Evolutionary conservation across 108 stramenopile species (phyloP), one percentile per base, ranked within the genome.

Genomic region (Poteriospumella lacustris): DNA sequence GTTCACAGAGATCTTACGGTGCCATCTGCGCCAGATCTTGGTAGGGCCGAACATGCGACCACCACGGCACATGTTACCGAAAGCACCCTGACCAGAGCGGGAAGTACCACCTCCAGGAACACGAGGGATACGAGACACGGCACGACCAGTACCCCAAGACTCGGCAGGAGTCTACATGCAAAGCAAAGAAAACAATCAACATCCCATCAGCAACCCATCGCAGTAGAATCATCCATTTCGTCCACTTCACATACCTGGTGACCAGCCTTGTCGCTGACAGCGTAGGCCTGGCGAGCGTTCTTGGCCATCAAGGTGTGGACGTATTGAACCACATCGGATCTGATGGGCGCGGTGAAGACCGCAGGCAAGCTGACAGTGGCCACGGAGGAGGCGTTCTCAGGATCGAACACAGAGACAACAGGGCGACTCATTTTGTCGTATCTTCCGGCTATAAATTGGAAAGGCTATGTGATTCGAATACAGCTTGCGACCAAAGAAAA

Each of bases 261-360:
- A 78, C 96, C 95, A 68, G 97, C 96, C 62, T 87, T 86, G 84
- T 92, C 89, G 88, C 88, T 89, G 75, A 97, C 96, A 78, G 95
- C 94, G 88, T 95, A 99, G 42, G 97, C 95, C 86, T 99, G 97
- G 86, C 97, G 94, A 76, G 90, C 75, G 92, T 99, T 99, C 95
- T 99, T 99, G 93, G 92, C 92, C 92, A 99, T 94, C 92, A 96
- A 92, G 81, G 92, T 94, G 90, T 97, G 96, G 38, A 99, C 97
- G 81, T 94, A 96, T 76, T 95, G 92, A 78, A 99, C 96, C 68
- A 99, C 86, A 86, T 99, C 97, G 52, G 95, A 90, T 87, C 97
- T 94, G 83, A 99, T 91, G 69, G 97, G 97, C 33, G 96, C 95
- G 62, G 95, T 93, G 89, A 97, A 89, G 77, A 99, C 96, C 39